Percentiles rank a stretch among this genome's conserved stretches.
Conservation (phyloP, 2,329 filamentous ascomycete genomes). For the Fonsecaea multimorphosa region DNA sequence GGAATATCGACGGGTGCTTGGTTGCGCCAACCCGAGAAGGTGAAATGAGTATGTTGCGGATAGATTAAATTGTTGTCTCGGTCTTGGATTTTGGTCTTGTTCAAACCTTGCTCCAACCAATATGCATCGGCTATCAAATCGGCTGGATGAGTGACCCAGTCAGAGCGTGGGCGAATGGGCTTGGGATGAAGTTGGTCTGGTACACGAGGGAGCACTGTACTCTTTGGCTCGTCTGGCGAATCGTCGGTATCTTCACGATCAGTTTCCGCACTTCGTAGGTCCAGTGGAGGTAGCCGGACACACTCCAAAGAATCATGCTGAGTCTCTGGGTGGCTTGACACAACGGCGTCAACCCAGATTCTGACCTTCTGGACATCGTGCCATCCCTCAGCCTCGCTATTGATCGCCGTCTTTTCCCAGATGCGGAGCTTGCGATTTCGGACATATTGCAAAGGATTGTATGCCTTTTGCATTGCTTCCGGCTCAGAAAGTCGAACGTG, state of each 20-base stretch:
- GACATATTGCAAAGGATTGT: conserved; percentile 92
- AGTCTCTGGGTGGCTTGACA: conserved; percentile 55
- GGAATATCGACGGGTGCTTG: conserved; percentile 31
- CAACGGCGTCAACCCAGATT: conserved; percentile 76
- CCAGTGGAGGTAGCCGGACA: conserved; percentile 52
- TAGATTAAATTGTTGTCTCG: conserved; percentile 75
- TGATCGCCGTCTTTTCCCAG: conserved; percentile 74
- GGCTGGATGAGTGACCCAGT: conserved; percentile 83
- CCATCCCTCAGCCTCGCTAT: conserved; percentile 78
- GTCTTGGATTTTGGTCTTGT: conserved; percentile 83
- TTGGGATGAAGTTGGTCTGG: conserved; percentile 51
- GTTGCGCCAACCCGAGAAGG: conserved; percentile 41
- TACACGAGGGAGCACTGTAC: conserved; percentile 46
- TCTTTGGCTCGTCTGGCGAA: conserved; percentile 38
- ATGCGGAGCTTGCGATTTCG: conserved; percentile 86
- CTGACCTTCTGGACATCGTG: conserved; percentile 73
- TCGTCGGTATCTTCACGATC: conserved; percentile 41
- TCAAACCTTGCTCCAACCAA: conserved; percentile 83
- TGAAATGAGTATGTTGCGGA: conserved; percentile 39
- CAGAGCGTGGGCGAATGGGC: conserved; percentile 73
- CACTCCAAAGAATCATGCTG: conserved; percentile 54
- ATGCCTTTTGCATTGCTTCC: conserved; percentile 60
- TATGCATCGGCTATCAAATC: conserved; percentile 89
- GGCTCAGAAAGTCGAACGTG: conserved; percentile 38
- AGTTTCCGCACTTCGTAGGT: conserved; percentile 21